Evolutionary conservation across 768 basidiomycete species (phyloP), one percentile per base, ranked within the genome.

Genomic region (Russula lepida): DNA sequence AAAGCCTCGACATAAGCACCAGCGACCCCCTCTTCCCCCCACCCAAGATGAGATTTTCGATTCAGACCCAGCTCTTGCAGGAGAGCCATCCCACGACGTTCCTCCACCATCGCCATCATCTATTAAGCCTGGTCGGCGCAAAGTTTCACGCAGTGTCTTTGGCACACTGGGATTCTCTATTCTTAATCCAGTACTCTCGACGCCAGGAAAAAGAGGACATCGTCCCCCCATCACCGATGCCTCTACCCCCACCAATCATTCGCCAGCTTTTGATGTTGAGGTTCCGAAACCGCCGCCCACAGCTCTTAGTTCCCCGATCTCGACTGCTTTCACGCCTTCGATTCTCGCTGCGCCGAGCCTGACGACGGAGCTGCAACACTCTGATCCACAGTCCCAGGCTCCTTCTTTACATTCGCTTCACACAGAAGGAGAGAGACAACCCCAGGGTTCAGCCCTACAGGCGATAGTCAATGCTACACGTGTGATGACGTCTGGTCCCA

Each of bases 381-480:
- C 63, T 12, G 54, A 25, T n/a, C 12, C 27, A 5, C 54, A 8
- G 4, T 60, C 65, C 9, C 63, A 52, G 13, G 59, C 46, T 1
- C 58, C 75, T 4, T 63, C 70, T 1, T 57, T 59, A 11, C 43
- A 49, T 17, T 66, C 63, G n/a, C 37, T 54, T 33, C 56, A 52
- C n/a, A 30, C 46, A 6, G 6, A 46, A 2, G 68, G 72, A 33
- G 73, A 72, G 44, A 71, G 64, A 43, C 70, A 58, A 7, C 74
- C 69, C 0, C 89, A 92, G 68, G 87, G 89, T 1, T 71, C 84
- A 0, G 81, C 88, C 0, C 70, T 93, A 2, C 82, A 82, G 6
- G 91, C 91, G 1, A 90, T 93, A 57, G 80, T 82, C 19, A 85
- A 92, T 57, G 89, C 91, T 1, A 92, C 87, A 1, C 83, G 91